These are phyloP conservation scores for Lactarius indigo DNA, from an alignment of 768 basidiomycete genomes.

Conservation along the genomic window DNA sequence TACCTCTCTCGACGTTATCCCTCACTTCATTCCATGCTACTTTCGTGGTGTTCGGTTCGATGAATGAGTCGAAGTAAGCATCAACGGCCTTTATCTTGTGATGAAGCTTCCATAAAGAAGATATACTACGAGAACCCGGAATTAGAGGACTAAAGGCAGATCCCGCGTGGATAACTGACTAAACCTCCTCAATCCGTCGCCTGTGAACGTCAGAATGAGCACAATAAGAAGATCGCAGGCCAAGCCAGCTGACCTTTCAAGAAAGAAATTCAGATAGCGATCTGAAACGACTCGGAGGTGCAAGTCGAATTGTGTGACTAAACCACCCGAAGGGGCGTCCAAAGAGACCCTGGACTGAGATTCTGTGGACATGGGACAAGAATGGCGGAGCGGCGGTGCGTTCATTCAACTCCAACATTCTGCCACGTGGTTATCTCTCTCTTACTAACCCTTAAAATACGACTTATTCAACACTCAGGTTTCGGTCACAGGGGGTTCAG, in stretches of 20 bases:
- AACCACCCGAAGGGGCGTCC: conserved; percentile 34
- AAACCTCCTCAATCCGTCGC: conserved; percentile 79
- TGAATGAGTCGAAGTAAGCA: conserved; percentile 65
- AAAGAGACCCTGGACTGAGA: conserved; percentile 18
- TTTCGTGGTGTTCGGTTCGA: conserved; percentile 59
- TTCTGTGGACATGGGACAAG: conserved; percentile 16
- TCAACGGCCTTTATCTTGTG: conserved; percentile 69
- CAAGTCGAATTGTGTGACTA: conserved; percentile 66
- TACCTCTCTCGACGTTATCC: conserved; percentile 82
- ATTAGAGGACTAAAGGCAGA: neutral
- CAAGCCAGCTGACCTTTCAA: conserved; percentile 62
- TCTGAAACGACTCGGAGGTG: conserved; percentile 68
- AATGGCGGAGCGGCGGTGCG: neutral
- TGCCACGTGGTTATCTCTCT: conserved; percentile 19
- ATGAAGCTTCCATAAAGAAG: conserved; percentile 70
- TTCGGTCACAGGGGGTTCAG: neutral
- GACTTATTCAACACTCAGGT: neutral
- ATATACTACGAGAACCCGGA: conserved; percentile 47
- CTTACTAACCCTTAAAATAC: neutral
- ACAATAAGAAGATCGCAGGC: conserved; percentile 19
- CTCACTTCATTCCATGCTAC: conserved; percentile 80
- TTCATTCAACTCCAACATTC: neutral
- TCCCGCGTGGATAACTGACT: conserved; percentile 47
- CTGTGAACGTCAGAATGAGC: conserved; percentile 37
- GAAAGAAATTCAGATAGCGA: conserved; percentile 80